A percentile compares a stretch with the other conserved stretches of the same genome.
Evolutionary conservation across 1,139 yeast genomes (phyloP).

Genomic region (Yamadazyma kanchanaburiensis): DNA sequence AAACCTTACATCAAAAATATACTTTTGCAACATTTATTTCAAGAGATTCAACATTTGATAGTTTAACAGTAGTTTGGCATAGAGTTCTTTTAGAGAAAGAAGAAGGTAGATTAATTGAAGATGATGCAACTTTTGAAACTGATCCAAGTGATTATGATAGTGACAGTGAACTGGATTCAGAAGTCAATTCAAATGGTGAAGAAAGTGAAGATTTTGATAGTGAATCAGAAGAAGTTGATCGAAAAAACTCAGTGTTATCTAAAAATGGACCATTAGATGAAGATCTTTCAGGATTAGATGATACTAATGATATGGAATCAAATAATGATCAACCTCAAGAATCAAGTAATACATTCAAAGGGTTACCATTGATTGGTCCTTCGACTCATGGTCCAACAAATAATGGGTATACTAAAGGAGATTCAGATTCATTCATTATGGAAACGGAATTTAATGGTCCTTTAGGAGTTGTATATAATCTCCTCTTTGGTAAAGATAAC

Average conservation of each 20-base stretch:
- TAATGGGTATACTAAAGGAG: conserved; percentile 44
- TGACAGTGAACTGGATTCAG: conserved; percentile 1
- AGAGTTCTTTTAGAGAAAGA: conserved; percentile 24
- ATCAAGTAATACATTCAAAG: conserved; percentile 21
- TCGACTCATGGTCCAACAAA: conserved; percentile 35
- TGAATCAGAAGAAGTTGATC: conserved; percentile 1
- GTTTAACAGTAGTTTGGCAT: conserved; percentile 64
- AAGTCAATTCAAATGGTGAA: conserved; percentile 1
- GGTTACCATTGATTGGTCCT: conserved; percentile 39
- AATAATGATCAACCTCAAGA: conserved; percentile 3
- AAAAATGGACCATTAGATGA: not conserved
- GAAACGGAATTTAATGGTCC: conserved; percentile 73
- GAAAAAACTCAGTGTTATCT: not conserved
- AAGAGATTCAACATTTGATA: conserved; percentile 62
- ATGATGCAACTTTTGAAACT: conserved; percentile 2
- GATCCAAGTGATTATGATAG: conserved; percentile 1
- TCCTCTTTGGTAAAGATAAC: conserved; percentile 75
- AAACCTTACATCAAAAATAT: conserved; percentile 68
- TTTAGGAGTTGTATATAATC: conserved; percentile 66
- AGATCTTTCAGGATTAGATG: not conserved
- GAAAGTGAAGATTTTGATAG: conserved; percentile 4
- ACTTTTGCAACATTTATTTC: conserved; percentile 70
- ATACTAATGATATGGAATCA: conserved; percentile 1
- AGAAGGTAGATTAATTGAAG: conserved; percentile 7
- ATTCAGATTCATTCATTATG: conserved; percentile 59